These are phyloP conservation scores for Saturnispora besseyi DNA, from an alignment of 805 yeast species.

Conservation along the genomic window DNA sequence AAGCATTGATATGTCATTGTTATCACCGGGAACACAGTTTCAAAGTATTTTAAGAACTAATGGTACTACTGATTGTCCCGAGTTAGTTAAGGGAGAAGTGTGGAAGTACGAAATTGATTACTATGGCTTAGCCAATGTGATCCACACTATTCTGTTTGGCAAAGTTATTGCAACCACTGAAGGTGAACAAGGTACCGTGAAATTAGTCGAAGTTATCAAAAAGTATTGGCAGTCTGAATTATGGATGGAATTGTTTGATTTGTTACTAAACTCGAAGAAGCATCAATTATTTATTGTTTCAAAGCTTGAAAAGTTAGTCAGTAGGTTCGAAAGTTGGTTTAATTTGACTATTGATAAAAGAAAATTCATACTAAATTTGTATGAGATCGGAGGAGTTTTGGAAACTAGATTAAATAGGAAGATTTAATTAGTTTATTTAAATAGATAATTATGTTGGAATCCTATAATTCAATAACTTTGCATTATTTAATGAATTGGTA, in stretches of 20 bases:
- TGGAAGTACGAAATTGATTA: slow-evolving; percentile 83
- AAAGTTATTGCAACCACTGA: slow-evolving; percentile 37
- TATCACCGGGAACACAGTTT: slow-evolving; percentile 44
- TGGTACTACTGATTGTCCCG: slow-evolving; percentile 58
- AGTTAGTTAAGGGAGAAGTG: slow-evolving; percentile 46
- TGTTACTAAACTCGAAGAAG: slow-evolving; percentile 50
- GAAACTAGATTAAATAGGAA: slow-evolving; percentile 6
- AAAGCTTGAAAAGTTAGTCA: slow-evolving; percentile 6
- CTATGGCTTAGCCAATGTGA: slow-evolving; percentile 67
- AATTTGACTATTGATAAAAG: slow-evolving; percentile 11
- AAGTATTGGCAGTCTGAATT: slow-evolving; percentile 67
- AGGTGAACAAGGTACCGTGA: slow-evolving; percentile 18
- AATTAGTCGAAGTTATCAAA: slow-evolving; percentile 42
- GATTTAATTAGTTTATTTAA: neutral
- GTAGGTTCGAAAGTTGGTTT: slow-evolving; percentile 16
- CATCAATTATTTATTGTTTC: neutral
- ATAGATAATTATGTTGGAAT: neutral
- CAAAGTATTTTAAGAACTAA: slow-evolving; percentile 52
- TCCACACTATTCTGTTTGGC: slow-evolving; percentile 71
- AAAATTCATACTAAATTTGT: slow-evolving; percentile 8
- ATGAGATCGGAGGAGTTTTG: slow-evolving; percentile 8
- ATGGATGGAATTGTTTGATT: slow-evolving; percentile 61
- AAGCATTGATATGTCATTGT: slow-evolving; percentile 59
- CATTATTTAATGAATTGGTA: neutral
- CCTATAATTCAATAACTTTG: neutral